A percentile compares a stretch with the other conserved stretches of the same genome.
These are phyloP conservation scores for Fusarium sp. DNA, from an alignment of 2,329 filamentous ascomycete genomes.

Conservation along the genomic window DNA sequence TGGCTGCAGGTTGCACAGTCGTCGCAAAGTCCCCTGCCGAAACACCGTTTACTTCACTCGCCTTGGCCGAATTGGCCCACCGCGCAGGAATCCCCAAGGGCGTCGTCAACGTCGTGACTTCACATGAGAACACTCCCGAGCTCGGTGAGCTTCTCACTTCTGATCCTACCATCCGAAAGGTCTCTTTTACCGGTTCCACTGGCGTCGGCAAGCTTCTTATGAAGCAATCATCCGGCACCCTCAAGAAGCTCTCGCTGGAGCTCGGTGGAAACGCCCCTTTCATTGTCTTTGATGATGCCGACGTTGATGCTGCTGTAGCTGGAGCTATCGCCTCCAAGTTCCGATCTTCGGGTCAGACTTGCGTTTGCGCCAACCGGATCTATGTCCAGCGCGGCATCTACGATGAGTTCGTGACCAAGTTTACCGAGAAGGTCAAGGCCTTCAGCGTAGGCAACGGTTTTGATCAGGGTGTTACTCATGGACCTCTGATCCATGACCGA, in stretches of 20 bases:
- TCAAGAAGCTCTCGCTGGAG: constrained; percentile 89
- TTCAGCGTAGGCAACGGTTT: constrained; percentile 85
- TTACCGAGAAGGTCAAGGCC: constrained; percentile 76
- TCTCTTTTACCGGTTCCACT: constrained; percentile 92
- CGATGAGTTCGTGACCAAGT: constrained; percentile 75
- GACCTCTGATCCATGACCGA: constrained; percentile 85
- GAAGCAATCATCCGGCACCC: constrained; percentile 85
- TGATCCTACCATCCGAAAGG: constrained; percentile 78
- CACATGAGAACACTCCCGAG: constrained; percentile 80
- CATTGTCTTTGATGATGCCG: constrained; percentile 96
- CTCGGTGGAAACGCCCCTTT: constrained; percentile 96
- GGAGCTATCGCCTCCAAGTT: constrained; percentile 92
- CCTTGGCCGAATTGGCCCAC: constrained; percentile 85
- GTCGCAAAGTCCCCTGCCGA: constrained; percentile 92
- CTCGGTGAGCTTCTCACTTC: constrained; percentile 83
- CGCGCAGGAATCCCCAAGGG: constrained; percentile 91
- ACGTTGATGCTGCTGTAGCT: constrained; percentile 84
- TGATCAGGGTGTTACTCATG: constrained; percentile 77
- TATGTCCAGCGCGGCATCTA: constrained; percentile 84
- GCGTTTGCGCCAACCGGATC: constrained; percentile 88
- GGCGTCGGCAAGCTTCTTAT: constrained; percentile 80
- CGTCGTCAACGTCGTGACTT: constrained; percentile 89
- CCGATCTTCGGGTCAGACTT: constrained; percentile 94
- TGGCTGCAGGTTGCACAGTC: constrained; percentile 95
- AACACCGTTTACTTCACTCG: constrained; percentile 91